Percentiles rank a stretch among this genome's conserved stretches.
phyloP scores from a whole-genome alignment of 352 stramenopile species.

The Detonula confervacea region DNA sequence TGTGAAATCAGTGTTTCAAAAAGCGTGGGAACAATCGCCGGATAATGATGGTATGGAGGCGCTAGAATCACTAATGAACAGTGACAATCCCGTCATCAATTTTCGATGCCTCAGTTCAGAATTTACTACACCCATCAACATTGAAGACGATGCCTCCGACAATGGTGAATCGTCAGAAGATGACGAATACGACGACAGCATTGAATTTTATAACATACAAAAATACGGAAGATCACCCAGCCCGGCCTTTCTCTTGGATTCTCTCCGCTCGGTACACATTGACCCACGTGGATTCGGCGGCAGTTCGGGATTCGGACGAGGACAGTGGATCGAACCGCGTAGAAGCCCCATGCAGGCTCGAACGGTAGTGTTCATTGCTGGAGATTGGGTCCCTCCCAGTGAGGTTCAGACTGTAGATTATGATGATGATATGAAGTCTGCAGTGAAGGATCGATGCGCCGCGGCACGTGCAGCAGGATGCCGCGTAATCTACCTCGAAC shows the following conservation, averaged over 20 bases:
- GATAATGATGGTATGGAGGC: not conserved
- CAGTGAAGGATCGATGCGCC: slow-evolving; percentile 52
- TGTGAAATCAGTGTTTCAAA: slow-evolving; percentile 27
- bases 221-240: slow-evolving; percentile 51
- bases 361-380: slow-evolving; percentile 67
- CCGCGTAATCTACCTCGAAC: slow-evolving; percentile 70
- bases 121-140: slow-evolving; percentile 16
- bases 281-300: slow-evolving; percentile 78
- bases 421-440: slow-evolving; percentile 14
- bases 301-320: slow-evolving; percentile 72
- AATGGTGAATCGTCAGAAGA: not conserved
- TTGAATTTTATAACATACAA: slow-evolving; percentile 45
- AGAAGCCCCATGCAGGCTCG: slow-evolving; percentile 61
- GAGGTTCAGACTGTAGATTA: slow-evolving; percentile 27
- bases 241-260: slow-evolving; percentile 65
- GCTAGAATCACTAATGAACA: not conserved
- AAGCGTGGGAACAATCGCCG: slow-evolving; percentile 14
- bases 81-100: slow-evolving; percentile 22
- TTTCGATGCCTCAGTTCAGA: slow-evolving; percentile 31
- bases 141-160: slow-evolving; percentile 4
- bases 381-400: slow-evolving; percentile 40
- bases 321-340: slow-evolving; percentile 64
- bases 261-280: slow-evolving; percentile 62
- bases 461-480: slow-evolving; percentile 62
- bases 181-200: slow-evolving; percentile 24